A percentile compares a stretch with the other conserved stretches of the same genome.
phyloP scores from a whole-genome alignment of 805 yeast genomes.

The Dipodascopsis uninucleata region DNA sequence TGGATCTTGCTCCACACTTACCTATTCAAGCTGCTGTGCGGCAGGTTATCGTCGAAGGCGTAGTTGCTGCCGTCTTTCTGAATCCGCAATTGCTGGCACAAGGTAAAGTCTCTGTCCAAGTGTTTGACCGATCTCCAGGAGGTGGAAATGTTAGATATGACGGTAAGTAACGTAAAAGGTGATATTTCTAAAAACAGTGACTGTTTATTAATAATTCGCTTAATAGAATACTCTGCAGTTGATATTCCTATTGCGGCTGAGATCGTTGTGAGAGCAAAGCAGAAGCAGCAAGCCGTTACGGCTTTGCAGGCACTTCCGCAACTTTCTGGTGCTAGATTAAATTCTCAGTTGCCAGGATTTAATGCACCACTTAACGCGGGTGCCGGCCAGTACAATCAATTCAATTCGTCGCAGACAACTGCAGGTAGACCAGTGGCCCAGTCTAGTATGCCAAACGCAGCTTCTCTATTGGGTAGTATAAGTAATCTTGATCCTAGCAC shows the following conservation, averaged over 20 bases:
- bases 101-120: conserved; percentile 60
- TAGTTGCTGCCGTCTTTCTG: conserved; percentile 63
- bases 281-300: conserved; percentile 3
- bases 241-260: conserved; percentile 63
- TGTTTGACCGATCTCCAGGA: conserved; percentile 66
- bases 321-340: conserved; percentile 3
- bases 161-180: conserved; percentile 35
- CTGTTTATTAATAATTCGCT: background rate
- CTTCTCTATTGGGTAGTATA: conserved; percentile 39
- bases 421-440: conserved; percentile 6
- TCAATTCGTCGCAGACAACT: conserved; percentile 1
- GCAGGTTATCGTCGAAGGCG: conserved; percentile 79
- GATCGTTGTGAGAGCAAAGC: conserved; percentile 40
- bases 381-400: conserved; percentile 8
- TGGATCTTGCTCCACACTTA: conserved; percentile 44
- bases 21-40: conserved; percentile 51
- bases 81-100: conserved; percentile 43
- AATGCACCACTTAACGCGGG: background rate
- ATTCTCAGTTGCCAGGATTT: background rate
- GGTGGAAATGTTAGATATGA: conserved; percentile 65
- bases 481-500: conserved; percentile 77
- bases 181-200: background rate
- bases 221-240: conserved; percentile 57
- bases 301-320: conserved; percentile 1
- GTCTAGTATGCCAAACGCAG: conserved; percentile 5